These are phyloP conservation scores for Pythium phragmiticola DNA, from an alignment of 352 stramenopile genomes.

Conservation along the genomic window DNA sequence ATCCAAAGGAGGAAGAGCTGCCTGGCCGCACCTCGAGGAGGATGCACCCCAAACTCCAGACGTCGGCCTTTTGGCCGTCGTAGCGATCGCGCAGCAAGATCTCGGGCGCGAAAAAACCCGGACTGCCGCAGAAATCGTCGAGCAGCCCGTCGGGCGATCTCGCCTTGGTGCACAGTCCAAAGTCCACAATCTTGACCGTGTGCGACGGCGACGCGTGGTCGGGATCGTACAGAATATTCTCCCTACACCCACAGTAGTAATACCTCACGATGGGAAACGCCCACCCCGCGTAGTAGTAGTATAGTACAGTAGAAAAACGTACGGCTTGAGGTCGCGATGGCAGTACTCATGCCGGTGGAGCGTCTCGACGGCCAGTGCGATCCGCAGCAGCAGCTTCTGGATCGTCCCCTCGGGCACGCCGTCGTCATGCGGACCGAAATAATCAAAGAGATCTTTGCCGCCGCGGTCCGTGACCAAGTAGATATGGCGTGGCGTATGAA, in stretches of 20 bases:
- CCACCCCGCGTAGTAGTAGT: neutral
- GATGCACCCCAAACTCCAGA: conserved; percentile 87
- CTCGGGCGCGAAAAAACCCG: conserved; percentile 86
- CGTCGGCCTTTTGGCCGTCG: conserved; percentile 71
- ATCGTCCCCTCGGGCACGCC: conserved; percentile 49
- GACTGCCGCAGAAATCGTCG: conserved; percentile 75
- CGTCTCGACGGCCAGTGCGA: conserved; percentile 52
- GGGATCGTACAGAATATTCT: conserved; percentile 70
- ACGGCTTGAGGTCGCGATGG: conserved; percentile 80
- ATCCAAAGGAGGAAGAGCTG: neutral
- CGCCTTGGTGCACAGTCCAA: conserved; percentile 69
- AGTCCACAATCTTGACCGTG: conserved; percentile 77
- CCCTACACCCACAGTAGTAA: conserved; percentile 24
- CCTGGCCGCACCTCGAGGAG: conserved; percentile 55
- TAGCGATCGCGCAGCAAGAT: conserved; percentile 66
- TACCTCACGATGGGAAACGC: no score
- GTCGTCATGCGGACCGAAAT: conserved; percentile 52
- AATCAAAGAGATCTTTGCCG: conserved; percentile 84
- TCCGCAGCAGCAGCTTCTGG: conserved; percentile 37
- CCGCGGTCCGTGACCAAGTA: conserved; percentile 85
- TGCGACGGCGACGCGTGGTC: conserved; percentile 23
- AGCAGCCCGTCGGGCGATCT: conserved; percentile 37
- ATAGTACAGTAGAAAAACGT: conserved; percentile 14
- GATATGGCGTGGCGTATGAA: conserved; percentile 74
- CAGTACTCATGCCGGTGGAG: conserved; percentile 72